These are phyloP conservation scores for Tricholoma matsutake DNA, from an alignment of 768 basidiomycete species.

Conservation along the genomic window DNA sequence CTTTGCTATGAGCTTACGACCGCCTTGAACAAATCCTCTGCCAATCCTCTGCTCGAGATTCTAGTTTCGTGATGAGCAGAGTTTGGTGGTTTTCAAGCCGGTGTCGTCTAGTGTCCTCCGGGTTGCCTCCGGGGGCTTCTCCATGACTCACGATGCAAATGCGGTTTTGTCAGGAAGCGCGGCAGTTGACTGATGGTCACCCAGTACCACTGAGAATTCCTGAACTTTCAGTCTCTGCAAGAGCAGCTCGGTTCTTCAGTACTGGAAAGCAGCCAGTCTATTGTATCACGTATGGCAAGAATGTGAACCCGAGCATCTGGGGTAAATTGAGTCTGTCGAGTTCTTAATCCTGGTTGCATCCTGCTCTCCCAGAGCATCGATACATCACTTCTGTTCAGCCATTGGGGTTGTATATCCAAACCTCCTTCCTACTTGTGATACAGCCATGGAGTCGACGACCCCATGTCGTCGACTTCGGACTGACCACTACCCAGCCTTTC, in stretches of 20 bases:
- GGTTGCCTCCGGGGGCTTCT: constrained; percentile 28
- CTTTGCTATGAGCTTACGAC: constrained; percentile 35
- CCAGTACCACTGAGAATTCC: too few relatives aligned
- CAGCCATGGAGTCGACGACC: constrained; percentile 13
- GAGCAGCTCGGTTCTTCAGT: constrained; percentile 35
- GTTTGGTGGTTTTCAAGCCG: constrained; percentile 15
- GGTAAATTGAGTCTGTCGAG: constrained; percentile 1
- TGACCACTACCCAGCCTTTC: constrained; percentile 47
- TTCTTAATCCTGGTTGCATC: constrained; percentile 34
- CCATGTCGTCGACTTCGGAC: constrained; percentile 37
- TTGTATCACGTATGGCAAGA: constrained; percentile 40
- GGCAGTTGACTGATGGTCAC: constrained; percentile 4
- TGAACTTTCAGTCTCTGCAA: constrained; percentile 13
- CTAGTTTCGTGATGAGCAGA: constrained; percentile 45
- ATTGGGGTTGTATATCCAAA: constrained; percentile 6
- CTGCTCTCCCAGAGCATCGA: constrained; percentile 35
- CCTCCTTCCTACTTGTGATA: too few relatives aligned
- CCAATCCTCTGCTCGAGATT: constrained; percentile 29
- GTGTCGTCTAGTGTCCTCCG: neutral
- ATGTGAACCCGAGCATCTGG: constrained; percentile 28
- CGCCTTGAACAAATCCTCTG: constrained; percentile 26
- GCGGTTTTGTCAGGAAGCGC: constrained; percentile 3
- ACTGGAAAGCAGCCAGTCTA: too few relatives aligned
- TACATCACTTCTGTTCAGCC: constrained; percentile 37
- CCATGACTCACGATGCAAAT: constrained; percentile 46